Conservation (phyloP, 495 filamentous ascomycete genomes). For the Penicillium soppii region DNA sequence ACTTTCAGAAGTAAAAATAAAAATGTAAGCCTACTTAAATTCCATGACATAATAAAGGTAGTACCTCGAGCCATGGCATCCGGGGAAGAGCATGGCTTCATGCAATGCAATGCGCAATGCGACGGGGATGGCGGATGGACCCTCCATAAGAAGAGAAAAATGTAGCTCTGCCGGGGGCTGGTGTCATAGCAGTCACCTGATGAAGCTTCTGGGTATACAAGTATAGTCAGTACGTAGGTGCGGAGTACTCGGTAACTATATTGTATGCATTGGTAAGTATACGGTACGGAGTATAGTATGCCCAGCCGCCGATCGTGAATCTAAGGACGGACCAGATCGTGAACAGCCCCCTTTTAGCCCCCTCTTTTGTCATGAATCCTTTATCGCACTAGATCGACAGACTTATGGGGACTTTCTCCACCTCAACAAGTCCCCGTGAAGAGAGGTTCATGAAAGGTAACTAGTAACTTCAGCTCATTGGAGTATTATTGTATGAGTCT, state of each 20-base stretch:
- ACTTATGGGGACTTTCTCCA: conserved; percentile 26
- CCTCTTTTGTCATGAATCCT: conserved; percentile 11
- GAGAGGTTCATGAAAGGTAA: conserved; percentile 5
- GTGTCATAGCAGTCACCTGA: conserved; percentile 28
- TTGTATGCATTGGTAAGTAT: background rate
- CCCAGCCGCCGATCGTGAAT: conserved; percentile 22
- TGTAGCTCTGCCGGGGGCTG: conserved; percentile 15
- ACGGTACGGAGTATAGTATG: background rate
- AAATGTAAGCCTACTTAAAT: background rate
- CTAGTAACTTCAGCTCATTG: background rate
- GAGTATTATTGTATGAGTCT: background rate
- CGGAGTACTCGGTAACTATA: background rate
- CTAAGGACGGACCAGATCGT: conserved; percentile 30
- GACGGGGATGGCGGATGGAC: conserved; percentile 22
- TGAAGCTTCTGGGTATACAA: background rate
- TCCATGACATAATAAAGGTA: conserved; percentile 7
- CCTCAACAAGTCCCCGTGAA: conserved; percentile 18
- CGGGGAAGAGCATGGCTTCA: conserved; percentile 24
- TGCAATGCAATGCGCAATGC: conserved; percentile 36
- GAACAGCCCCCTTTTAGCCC: conserved; percentile 15
- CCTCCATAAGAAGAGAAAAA: conserved; percentile 16
- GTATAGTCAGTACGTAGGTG: too few species aligned
- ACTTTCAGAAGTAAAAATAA: too few species aligned
- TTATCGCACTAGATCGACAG: conserved; percentile 23
- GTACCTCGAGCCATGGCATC: conserved; percentile 11